Base-by-base conservation (phyloP, 495 filamentous ascomycete species). In the Neurospora sp. region DNA sequence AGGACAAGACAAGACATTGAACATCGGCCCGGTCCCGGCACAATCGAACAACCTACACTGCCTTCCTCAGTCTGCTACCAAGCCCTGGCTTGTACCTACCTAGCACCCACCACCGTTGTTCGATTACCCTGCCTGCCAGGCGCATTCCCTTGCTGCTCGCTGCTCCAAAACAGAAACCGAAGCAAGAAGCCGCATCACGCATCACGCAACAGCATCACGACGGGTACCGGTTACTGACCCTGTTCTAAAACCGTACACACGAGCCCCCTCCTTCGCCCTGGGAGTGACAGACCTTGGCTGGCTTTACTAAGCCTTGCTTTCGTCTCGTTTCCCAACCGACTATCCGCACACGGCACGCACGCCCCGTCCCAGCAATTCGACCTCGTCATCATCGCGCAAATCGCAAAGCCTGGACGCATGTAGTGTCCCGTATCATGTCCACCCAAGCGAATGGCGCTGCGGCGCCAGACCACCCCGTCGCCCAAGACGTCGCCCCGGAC, bases 401-500 rank as follows among this genome's bases (percentile, higher is more conserved):
- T 45, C 44, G 39, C n/a, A 73, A 75, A 75, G 71, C 41, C 73
- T 44, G 78, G 76, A 79, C 79, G 79, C 80, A 82, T 82, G 80
- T 82, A 82, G 80, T 74, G 73, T 71, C 72, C 77, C 71, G 74
- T n/a, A 80, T 71, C 75, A 82, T 82, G 80, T 81, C 79, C 74
- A 78, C 77, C 74, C 75, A 82, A 78, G 79, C 80, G 77, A 82
- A 80, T 81, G 80, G 79, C 79, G 79, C 79, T 75, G 69, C 75
- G 75, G 78, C 79, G 80, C 79, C 75, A 48, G 77, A 78, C 69
- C 65, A 78, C 42, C 69, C 75, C n/a, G 71, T 75, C 75, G 74
- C 7, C 1, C 22, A 65, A 18, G 53, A 65, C 42, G 9, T 69
- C 1, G 68, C 70, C 42, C 70, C 22, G 70, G 31, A 71, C 16